Evolutionary conservation across 2,329 filamentous ascomycete genomes (phyloP).

Genomic region (Fusarium sp.): DNA sequence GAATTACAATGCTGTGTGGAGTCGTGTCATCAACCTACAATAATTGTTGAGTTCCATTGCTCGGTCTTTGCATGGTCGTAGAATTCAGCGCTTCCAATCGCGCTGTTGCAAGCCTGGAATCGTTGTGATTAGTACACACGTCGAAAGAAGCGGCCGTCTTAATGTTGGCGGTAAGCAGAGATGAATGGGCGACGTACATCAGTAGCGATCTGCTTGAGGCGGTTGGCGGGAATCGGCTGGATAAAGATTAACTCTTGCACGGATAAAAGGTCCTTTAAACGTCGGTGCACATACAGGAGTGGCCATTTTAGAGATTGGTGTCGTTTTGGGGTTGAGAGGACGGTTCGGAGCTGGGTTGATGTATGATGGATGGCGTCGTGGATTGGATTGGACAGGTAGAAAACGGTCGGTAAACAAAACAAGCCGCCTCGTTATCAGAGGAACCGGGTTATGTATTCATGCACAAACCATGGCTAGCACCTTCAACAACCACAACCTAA

Average conservation of each 20-base stretch:
- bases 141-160: constrained; percentile 7
- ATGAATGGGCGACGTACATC: constrained; percentile 69
- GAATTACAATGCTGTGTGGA: constrained; percentile 1
- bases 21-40: constrained; percentile 67
- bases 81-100: constrained; percentile 77
- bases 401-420: constrained; percentile 49
- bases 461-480: constrained; percentile 33
- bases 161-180: constrained; percentile 40
- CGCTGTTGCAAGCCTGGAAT: constrained; percentile 81
- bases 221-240: constrained; percentile 79
- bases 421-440: constrained; percentile 42
- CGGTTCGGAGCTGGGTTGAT: constrained; percentile 38
- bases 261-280: not conserved
- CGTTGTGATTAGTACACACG: constrained; percentile 25
- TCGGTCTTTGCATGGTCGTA: constrained; percentile 91
- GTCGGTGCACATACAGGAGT: constrained; percentile 50
- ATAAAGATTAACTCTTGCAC: constrained; percentile 35
- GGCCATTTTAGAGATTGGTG: constrained; percentile 49
- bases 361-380: constrained; percentile 37
- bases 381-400: constrained; percentile 23
- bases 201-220: constrained; percentile 86
- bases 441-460: constrained; percentile 31
- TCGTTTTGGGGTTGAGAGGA: constrained; percentile 32
- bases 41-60: constrained; percentile 92
- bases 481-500: constrained; percentile 5